Base-by-base conservation (phyloP, 2,329 filamentous ascomycete genomes). In the Xylaria sp. region DNA sequence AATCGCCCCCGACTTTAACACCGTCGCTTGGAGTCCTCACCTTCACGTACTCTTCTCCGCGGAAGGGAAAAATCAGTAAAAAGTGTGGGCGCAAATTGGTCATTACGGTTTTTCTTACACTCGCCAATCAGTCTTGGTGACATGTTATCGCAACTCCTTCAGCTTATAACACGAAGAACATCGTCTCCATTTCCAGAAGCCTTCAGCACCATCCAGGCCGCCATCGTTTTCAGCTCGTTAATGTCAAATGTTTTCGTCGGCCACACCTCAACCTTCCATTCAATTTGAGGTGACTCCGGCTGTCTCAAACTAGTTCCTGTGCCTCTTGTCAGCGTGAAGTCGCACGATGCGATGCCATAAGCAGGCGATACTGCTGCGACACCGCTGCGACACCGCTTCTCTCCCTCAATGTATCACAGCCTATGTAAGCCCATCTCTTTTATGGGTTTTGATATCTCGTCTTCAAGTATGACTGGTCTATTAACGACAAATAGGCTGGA, bases 241-340 rank as follows among this genome's bases (percentile, higher is more conserved):
- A 4, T 35, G 19, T 42, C 33, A 49, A n/a, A 49, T 58, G 5
- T 59, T 40, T 12, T 37, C n/a, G 3, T 50, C n/a, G 17, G 38
- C 28, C 47, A 47, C 25, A 33, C 38, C 52, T 49, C 33, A 31
- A 31, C 4, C 9, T 19, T 15, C 37, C 42, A 9, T 28, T n/a
- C 25, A 43, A 9, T 38, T 17, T 17, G n/a, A 11, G 25, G 7
- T 5, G 8, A 28, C 19, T 3, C 31, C n/a, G 33, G 9, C 28
- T 9, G 4, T 5, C 9, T 31, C 9, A 9, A 9, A 31, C 28
- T 9, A 31, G 4, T 31, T 31, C 4, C 9, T 31, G 28, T 31
- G 28, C 28, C 9, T 31, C 9, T 31, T 47, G 51, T 54, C 50
- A 55, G 55, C 28, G 19, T 49, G 5, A 51, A 28, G 43, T 59